Percentiles rank a stretch among this genome's conserved stretches.
phyloP scores from a whole-genome alignment of 768 basidiomycete genomes.

The Boletus pseudopeckii region DNA sequence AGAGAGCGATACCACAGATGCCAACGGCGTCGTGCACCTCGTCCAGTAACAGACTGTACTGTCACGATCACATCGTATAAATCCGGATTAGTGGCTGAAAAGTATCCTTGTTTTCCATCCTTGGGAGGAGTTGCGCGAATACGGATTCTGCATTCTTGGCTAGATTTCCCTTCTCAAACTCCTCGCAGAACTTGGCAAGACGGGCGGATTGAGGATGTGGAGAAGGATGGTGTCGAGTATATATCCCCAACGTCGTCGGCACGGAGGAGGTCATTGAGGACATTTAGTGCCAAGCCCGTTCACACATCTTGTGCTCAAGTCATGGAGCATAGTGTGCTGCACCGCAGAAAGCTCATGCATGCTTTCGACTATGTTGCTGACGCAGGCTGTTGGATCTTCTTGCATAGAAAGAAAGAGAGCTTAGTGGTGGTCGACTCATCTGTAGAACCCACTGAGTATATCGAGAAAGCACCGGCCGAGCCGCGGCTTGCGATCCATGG shows the following conservation, averaged over 20 bases:
- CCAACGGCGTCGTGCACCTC: not conserved
- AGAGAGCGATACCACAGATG: not conserved
- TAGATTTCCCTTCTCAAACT: no score
- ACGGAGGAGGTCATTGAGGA: no score
- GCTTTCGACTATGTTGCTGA: constrained; percentile 37
- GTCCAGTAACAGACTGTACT: not conserved
- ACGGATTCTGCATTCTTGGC: no score
- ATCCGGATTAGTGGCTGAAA: no score
- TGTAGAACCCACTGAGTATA: constrained; percentile 30
- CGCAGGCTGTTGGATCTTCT: constrained; percentile 37
- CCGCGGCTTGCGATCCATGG: no score
- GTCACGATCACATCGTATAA: not conserved
- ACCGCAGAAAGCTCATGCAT: constrained; percentile 36
- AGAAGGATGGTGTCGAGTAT: no score
- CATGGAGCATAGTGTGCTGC: constrained; percentile 43
- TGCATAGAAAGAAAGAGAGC: constrained; percentile 41
- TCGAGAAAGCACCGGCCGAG: constrained; percentile 33
- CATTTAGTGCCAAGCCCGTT: constrained; percentile 35
- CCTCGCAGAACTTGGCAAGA: no score
- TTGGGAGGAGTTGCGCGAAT: no score
- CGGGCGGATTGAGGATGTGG: no score
- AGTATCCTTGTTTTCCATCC: no score
- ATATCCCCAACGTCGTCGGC: no score
- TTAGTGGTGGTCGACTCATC: constrained; percentile 26
- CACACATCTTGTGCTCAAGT: constrained; percentile 38